Base-by-base conservation (phyloP, 345 rosid genomes). In the Excoecaria cochinchinensis region DNA sequence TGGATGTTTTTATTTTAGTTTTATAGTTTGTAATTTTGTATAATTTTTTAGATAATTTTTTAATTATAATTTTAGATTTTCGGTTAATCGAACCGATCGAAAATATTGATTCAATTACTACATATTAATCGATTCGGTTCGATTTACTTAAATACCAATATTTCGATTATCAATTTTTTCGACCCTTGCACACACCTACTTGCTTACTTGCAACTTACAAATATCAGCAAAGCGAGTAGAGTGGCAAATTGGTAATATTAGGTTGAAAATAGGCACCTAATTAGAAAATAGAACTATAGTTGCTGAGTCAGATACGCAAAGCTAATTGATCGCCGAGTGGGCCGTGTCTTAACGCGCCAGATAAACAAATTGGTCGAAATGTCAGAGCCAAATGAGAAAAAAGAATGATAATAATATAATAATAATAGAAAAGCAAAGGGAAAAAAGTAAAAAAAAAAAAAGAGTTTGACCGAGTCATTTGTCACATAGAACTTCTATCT, bases 401-500 rank as follows among this genome's bases (percentile, higher is more conserved):
- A 15, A 15, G 13, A 14, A 8, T 31, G 9, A 31, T 13, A 14
- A 31, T 11, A 62, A 31, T 31, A 46, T n/a, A 44, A 36, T n/a
- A 64, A 40, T 64, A 22, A 39, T 36, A 47, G 8, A n/a, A 0
- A 24, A 50, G 22, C n/a, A 48, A 24, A 21, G 17, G 16, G 3
- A 4, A 19, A 19, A 8, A 19, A 53, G 5, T 16, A 67, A 42
- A 67, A 67, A 46, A 22, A 6, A 8, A 2, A 17, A 24, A 55
- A 55, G 16, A 8, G 24, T 56, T 59, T 73, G 81, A 78, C 77
- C 67, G 21, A 57, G 69, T 78, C 73, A 22, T 56, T 24, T 15
- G 68, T 9, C 38, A 13, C 36, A 47, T 31, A 16, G 14, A 25
- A 31, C 6, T 10, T 5, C 40, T 64, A 19, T 56, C 10, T 11